phyloP scores from a whole-genome alignment of 2,329 filamentous ascomycete species.

The Davidsoniella neocaledoniae region DNA sequence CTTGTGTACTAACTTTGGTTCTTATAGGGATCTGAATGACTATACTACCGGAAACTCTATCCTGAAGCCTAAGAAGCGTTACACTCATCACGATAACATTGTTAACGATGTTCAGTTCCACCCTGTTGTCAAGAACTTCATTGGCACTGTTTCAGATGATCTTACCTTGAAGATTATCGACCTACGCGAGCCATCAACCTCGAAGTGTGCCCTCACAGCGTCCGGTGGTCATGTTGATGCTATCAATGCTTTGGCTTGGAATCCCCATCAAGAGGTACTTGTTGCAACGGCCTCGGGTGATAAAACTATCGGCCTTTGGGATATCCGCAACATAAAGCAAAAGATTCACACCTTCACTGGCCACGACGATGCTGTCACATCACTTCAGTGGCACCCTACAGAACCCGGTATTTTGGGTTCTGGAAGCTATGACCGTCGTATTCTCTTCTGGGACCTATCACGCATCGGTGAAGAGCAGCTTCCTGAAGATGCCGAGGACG shows the following conservation, averaged over 20 bases:
- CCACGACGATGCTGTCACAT: constrained; percentile 79
- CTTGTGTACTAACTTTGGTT: constrained; percentile 11
- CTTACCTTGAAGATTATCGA: constrained; percentile 86
- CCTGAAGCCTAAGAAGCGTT: constrained; percentile 55
- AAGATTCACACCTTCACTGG: constrained; percentile 83
- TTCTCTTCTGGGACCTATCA: constrained; percentile 93
- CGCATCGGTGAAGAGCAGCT: constrained; percentile 86
- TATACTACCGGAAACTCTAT: constrained; percentile 53
- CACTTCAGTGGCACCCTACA: constrained; percentile 84
- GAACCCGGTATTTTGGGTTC: constrained; percentile 81
- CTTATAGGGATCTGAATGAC: constrained; percentile 57
- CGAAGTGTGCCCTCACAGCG: constrained; percentile 51
- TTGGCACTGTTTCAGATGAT: constrained; percentile 91
- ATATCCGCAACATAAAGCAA: constrained; percentile 75
- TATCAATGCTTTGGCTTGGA: constrained; percentile 92
- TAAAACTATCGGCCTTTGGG: constrained; percentile 90
- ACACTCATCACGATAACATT: constrained; percentile 74
- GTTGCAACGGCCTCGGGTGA: constrained; percentile 89
- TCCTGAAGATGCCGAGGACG: constrained; percentile 87
- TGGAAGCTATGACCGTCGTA: constrained; percentile 78
- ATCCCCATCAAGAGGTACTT: constrained; percentile 75
- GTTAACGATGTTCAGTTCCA: constrained; percentile 98
- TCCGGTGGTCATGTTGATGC: constrained; percentile 71
- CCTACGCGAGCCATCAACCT: constrained; percentile 50
- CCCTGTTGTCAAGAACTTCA: constrained; percentile 64